Evolutionary conservation across 345 rosid species (phyloP).

Genomic region (Citrus unshiu): DNA sequence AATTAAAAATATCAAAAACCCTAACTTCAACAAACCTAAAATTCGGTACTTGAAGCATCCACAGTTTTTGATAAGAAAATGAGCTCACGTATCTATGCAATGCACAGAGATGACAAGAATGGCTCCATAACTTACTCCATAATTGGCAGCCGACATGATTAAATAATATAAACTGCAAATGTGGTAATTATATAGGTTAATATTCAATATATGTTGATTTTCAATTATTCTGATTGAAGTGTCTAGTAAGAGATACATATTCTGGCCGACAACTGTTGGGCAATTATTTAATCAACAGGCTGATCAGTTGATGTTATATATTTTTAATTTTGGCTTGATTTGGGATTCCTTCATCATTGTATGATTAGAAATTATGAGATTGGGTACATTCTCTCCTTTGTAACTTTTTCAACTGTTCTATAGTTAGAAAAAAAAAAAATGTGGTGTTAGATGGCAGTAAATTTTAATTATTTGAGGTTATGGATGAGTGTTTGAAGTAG

Average conservation of each 20-base stretch:
- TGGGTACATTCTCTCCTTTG: not conserved
- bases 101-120: conserved; percentile 11
- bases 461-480: too few relatives aligned
- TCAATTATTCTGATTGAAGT: not conserved
- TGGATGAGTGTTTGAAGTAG: too few relatives aligned
- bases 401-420: not conserved
- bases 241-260: not conserved
- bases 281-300: not conserved
- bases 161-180: not conserved
- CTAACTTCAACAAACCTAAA: not conserved
- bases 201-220: not conserved
- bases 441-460: too few relatives aligned
- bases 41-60: not conserved
- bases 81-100: not conserved
- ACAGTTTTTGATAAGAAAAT: not conserved
- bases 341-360: not conserved
- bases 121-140: conserved; percentile 18
- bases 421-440: too few relatives aligned
- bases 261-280: not conserved
- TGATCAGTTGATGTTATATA: not conserved
- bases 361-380: conserved; percentile 5
- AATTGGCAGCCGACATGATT: conserved; percentile 38
- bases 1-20: too few relatives aligned
- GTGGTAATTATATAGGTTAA: not conserved
- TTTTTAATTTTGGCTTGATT: not conserved